Conservation (phyloP, 148 eudicot genomes). For the Persicaria maculosa region DNA sequence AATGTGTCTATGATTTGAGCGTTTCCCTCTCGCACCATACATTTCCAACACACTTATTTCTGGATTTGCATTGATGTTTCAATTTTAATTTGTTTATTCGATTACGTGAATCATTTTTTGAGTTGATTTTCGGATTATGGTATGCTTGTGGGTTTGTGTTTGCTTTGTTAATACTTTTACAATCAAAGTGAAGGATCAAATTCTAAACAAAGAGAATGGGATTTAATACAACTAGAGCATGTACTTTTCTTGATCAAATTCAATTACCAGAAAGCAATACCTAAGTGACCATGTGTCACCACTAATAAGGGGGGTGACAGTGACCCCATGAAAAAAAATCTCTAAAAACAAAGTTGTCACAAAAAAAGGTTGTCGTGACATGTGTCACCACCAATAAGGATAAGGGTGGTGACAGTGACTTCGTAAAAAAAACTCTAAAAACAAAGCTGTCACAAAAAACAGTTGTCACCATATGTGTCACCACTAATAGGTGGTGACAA, state of each 20-base stretch:
- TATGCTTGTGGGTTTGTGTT: not conserved
- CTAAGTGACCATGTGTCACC: too few relatives aligned
- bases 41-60: not conserved
- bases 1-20: not conserved
- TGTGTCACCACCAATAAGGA: too few relatives aligned
- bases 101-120: not conserved
- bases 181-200: not conserved
- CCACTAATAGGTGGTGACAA: too few relatives aligned
- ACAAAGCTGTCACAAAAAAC: too few relatives aligned
- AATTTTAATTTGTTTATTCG: not conserved
- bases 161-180: not conserved
- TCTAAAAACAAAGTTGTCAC: too few relatives aligned
- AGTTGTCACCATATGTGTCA: too few relatives aligned
- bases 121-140: not conserved
- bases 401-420: too few relatives aligned
- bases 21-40: not conserved
- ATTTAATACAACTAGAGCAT: not conserved
- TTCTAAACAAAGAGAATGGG: not conserved
- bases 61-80: not conserved
- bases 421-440: too few relatives aligned
- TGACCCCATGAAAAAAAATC: too few relatives aligned
- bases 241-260: not conserved
- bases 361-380: too few relatives aligned
- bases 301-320: too few relatives aligned
- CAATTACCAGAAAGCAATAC: not conserved